These are phyloP conservation scores for Fusarium anthophilum DNA, from an alignment of 2,329 filamentous ascomycete genomes.

Conservation along the genomic window DNA sequence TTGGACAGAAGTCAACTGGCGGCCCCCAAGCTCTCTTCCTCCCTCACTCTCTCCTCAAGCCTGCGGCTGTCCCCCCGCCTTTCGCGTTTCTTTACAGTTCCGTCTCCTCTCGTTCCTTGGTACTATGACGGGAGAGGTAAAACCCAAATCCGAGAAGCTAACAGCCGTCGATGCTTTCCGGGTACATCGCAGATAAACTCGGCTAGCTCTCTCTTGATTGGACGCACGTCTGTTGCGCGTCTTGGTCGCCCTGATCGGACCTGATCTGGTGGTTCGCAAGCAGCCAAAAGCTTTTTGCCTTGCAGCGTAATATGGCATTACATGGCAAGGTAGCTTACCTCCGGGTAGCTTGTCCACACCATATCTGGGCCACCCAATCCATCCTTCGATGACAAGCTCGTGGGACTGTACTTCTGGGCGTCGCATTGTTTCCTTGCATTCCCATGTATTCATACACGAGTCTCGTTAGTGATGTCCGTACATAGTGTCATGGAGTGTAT, in stretches of 20 bases:
- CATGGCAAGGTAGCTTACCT: conserved; percentile 19
- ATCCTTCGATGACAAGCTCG: conserved; percentile 31
- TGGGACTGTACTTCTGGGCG: conserved; percentile 30
- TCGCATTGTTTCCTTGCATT: conserved; percentile 28
- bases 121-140: conserved; percentile 23
- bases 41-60: neutral
- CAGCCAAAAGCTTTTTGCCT: conserved; percentile 15
- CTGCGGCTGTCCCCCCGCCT: conserved; percentile 6
- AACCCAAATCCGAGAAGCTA: conserved; percentile 16
- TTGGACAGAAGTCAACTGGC: neutral
- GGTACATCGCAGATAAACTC: neutral
- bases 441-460: conserved; percentile 32
- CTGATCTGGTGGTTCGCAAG: conserved; percentile 25
- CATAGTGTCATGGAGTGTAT: conserved; percentile 31
- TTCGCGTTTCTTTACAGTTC: neutral
- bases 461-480: conserved; percentile 30
- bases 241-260: conserved; percentile 25
- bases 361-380: conserved; percentile 30
- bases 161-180: conserved; percentile 20
- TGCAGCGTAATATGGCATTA: neutral
- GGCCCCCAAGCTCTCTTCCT: neutral
- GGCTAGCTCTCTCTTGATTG: conserved; percentile 19
- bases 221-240: conserved; percentile 27
- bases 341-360: conserved; percentile 31
- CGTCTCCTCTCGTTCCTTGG: neutral